These are phyloP conservation scores for Colletotrichum simmondsii DNA, from an alignment of 2,329 filamentous ascomycete species.

Conservation along the genomic window DNA sequence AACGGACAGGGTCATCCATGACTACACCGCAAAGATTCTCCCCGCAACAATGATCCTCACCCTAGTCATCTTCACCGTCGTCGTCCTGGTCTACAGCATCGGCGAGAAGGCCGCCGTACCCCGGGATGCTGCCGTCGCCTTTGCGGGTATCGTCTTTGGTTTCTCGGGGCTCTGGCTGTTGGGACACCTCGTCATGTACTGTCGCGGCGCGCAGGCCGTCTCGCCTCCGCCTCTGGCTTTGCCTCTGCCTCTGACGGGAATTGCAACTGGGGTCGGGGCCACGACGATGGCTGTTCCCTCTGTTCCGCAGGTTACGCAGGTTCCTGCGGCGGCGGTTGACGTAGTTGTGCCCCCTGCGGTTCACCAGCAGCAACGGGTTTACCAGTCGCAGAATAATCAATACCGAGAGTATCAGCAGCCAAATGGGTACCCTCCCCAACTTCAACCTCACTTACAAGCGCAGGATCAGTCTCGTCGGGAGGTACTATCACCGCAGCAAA, in stretches of 20 bases:
- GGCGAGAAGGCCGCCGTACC: conserved; percentile 17
- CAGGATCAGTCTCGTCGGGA: neutral
- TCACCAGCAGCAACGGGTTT: neutral
- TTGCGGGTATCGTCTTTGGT: neutral
- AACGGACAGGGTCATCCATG: conserved; percentile 17
- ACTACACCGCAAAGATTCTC: conserved; percentile 17
- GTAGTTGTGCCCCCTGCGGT: neutral
- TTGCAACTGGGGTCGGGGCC: neutral
- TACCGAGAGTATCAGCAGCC: neutral
- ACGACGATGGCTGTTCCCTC: neutral
- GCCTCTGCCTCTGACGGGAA: neutral
- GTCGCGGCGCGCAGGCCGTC: neutral
- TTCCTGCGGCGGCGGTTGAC: neutral
- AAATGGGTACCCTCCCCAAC: neutral
- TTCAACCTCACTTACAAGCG: neutral
- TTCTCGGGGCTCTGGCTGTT: conserved; percentile 24
- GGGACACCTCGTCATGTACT: conserved; percentile 21
- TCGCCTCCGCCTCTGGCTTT: neutral
- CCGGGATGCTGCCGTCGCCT: neutral
- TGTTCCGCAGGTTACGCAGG: no score
- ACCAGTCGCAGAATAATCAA: neutral
- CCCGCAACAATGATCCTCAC: conserved; percentile 16
- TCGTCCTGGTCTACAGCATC: conserved; percentile 26
- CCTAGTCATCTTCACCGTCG: conserved; percentile 19
- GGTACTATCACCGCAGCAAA: neutral